These are phyloP conservation scores for Hanseniaspora taiwanica DNA, from an alignment of 805 yeast genomes.

Conservation along the genomic window DNA sequence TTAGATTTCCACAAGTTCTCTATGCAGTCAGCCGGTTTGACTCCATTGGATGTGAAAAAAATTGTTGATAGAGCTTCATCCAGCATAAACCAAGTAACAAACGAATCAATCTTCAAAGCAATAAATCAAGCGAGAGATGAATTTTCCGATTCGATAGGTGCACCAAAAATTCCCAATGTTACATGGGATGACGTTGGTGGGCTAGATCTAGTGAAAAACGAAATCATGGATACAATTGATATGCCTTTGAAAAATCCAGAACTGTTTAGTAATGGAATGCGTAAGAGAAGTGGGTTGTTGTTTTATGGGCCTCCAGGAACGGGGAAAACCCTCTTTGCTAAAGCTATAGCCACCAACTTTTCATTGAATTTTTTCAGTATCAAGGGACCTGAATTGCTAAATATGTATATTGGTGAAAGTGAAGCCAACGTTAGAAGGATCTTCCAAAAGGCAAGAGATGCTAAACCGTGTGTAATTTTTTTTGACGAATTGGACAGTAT, in stretches of 20 bases:
- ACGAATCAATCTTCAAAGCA: slow-evolving; percentile 47
- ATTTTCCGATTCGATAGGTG: slow-evolving; percentile 90
- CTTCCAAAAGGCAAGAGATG: slow-evolving; percentile 89
- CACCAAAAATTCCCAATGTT: slow-evolving; percentile 90
- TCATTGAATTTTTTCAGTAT: slow-evolving; percentile 91
- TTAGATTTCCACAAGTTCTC: slow-evolving; percentile 1
- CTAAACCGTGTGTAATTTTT: slow-evolving; percentile 93
- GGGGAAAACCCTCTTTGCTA: slow-evolving; percentile 89
- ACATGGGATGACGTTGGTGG: slow-evolving; percentile 98
- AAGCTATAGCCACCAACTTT: slow-evolving; percentile 93
- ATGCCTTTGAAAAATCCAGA: slow-evolving; percentile 92
- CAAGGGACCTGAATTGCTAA: slow-evolving; percentile 91
- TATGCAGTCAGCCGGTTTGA: slow-evolving; percentile 73
- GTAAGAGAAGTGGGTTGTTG: slow-evolving; percentile 85
- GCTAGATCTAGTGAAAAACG: slow-evolving; percentile 76
- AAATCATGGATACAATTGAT: slow-evolving; percentile 89
- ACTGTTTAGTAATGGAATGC: slow-evolving; percentile 73
- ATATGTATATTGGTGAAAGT: slow-evolving; percentile 97
- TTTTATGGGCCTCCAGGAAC: slow-evolving; percentile 99
- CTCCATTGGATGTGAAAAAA: slow-evolving; percentile 67
- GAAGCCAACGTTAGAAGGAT: slow-evolving; percentile 94
- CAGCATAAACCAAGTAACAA: slow-evolving; percentile 37
- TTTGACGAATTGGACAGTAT: slow-evolving; percentile 97
- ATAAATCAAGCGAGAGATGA: slow-evolving; percentile 74
- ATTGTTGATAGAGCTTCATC: slow-evolving; percentile 45